These are phyloP conservation scores for Gamsiella multidivaricata DNA, from an alignment of 192 early-diverging fungal genomes.

Conservation along the genomic window DNA sequence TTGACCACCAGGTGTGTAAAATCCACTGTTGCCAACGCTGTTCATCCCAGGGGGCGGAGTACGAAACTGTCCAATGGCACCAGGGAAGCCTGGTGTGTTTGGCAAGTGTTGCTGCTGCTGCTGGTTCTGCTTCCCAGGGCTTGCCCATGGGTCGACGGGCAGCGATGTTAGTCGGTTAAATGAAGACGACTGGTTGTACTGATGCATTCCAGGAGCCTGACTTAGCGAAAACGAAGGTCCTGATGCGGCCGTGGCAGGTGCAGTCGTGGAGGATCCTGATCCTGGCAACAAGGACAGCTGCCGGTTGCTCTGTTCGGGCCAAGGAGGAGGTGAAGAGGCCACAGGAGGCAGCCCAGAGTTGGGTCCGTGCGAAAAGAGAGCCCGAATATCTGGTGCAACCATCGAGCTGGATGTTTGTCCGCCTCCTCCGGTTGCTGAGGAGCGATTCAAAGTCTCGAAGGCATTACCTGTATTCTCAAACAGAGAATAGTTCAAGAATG, in stretches of 20 bases:
- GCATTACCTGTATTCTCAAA: conserved; percentile 47
- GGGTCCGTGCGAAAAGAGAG: conserved; percentile 37
- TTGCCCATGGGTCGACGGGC: conserved; percentile 39
- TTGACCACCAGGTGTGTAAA: conserved; percentile 25
- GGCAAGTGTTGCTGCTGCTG: conserved; percentile 27
- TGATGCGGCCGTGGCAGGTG: background rate
- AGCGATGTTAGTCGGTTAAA: conserved; percentile 41
- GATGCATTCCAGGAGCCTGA: background rate
- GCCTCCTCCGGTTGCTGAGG: background rate
- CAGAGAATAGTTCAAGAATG: conserved; percentile 44
- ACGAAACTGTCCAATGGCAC: conserved; percentile 34
- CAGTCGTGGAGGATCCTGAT: conserved; percentile 6
- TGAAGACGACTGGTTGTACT: conserved; percentile 17
- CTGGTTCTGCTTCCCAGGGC: conserved; percentile 23
- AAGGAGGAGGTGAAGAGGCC: conserved; percentile 39
- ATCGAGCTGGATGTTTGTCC: conserved; percentile 28
- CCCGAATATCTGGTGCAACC: conserved; percentile 34
- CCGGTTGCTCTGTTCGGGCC: conserved; percentile 40
- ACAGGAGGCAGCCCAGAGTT: conserved; percentile 26
- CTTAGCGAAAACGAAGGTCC: conserved; percentile 17
- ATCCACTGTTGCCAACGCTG: conserved; percentile 11
- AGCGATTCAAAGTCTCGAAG: conserved; percentile 24
- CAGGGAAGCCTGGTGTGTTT: conserved; percentile 14
- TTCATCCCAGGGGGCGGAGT: conserved; percentile 48
- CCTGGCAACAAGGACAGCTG: conserved; percentile 28